phyloP scores from a whole-genome alignment of 495 filamentous ascomycete species.

The Talaromyces nanjingensis region DNA sequence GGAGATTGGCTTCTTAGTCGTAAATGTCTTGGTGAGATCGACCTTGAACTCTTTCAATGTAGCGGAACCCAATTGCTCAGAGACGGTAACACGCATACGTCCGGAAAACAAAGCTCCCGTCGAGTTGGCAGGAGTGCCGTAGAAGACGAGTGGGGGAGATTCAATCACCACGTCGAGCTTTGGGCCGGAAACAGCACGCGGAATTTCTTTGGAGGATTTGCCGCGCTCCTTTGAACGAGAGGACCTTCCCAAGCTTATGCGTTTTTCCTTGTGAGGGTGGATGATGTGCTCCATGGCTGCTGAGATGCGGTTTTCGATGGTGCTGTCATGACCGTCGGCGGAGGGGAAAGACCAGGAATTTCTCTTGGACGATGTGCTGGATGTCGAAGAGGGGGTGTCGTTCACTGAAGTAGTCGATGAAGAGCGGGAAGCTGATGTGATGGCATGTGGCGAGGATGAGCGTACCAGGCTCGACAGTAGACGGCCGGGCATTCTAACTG shows the following conservation, averaged over 20 bases:
- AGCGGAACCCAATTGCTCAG: constrained; percentile 45
- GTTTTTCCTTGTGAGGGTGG: constrained; percentile 41
- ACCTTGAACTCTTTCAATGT: constrained; percentile 66
- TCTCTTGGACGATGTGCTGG: constrained; percentile 23
- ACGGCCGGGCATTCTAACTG: constrained; percentile 36
- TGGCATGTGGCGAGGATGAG: constrained; percentile 29
- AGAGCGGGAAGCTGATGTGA: constrained; percentile 16
- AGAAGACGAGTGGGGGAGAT: constrained; percentile 82
- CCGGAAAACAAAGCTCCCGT: constrained; percentile 85
- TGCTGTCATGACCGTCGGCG: constrained; percentile 25
- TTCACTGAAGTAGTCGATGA: constrained; percentile 38
- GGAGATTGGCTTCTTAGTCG: constrained; percentile 72
- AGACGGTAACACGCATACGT: constrained; percentile 65
- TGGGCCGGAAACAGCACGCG: constrained; percentile 31
- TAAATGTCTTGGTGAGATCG: constrained; percentile 56
- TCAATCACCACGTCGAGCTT: constrained; percentile 74
- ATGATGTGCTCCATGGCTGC: constrained; percentile 40
- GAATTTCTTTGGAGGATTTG: constrained; percentile 18
- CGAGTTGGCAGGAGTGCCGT: constrained; percentile 65
- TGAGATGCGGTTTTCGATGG: constrained; percentile 38
- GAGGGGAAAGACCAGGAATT: constrained; percentile 15
- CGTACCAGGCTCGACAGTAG: constrained; percentile 40
- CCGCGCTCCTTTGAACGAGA: constrained; percentile 36
- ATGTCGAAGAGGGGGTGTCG: constrained; percentile 24
- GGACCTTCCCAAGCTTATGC: constrained; percentile 27